These are phyloP conservation scores for Diaporthe vaccinii DNA, from an alignment of 2,329 filamentous ascomycete genomes.

Conservation along the genomic window DNA sequence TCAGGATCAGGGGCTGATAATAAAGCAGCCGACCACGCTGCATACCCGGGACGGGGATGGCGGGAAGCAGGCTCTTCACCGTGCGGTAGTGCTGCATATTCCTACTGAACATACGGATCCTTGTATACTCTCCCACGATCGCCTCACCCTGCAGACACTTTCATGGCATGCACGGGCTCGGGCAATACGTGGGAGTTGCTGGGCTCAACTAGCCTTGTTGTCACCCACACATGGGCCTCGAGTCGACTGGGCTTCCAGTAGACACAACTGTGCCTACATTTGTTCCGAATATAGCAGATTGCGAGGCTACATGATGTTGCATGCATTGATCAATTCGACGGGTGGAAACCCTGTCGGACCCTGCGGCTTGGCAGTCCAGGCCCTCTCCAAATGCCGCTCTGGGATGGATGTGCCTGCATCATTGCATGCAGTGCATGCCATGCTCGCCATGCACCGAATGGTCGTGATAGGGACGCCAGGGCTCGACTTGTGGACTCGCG, in stretches of 20 bases:
- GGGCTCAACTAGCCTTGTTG: not conserved
- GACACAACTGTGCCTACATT: not conserved
- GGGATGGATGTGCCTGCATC: conserved; percentile 32
- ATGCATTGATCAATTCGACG: conserved; percentile 13
- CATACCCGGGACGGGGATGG: conserved; percentile 34
- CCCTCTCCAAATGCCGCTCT: conserved; percentile 37
- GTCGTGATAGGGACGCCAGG: not conserved
- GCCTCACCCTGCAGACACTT: not conserved
- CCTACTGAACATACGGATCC: not conserved
- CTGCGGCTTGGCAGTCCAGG: conserved; percentile 35
- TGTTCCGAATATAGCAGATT: conserved; percentile 2
- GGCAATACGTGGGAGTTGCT: not conserved
- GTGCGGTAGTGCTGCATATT: conserved; percentile 18
- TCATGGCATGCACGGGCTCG: not conserved
- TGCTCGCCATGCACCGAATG: conserved; percentile 1
- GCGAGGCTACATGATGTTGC: not conserved
- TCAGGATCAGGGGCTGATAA: conserved; percentile 30
- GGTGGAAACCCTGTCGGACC: conserved; percentile 10
- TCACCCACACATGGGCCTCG: not conserved
- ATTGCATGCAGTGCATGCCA: conserved; percentile 19
- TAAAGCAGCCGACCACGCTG: not conserved
- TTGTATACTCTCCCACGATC: conserved; percentile 13
- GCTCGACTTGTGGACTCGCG: not conserved
- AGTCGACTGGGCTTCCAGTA: not conserved
- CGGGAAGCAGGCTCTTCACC: conserved; percentile 31